Percentiles rank a stretch among this genome's conserved stretches.
phyloP scores from a whole-genome alignment of 2,329 filamentous ascomycete species.

The Exophiala alcalophila region DNA sequence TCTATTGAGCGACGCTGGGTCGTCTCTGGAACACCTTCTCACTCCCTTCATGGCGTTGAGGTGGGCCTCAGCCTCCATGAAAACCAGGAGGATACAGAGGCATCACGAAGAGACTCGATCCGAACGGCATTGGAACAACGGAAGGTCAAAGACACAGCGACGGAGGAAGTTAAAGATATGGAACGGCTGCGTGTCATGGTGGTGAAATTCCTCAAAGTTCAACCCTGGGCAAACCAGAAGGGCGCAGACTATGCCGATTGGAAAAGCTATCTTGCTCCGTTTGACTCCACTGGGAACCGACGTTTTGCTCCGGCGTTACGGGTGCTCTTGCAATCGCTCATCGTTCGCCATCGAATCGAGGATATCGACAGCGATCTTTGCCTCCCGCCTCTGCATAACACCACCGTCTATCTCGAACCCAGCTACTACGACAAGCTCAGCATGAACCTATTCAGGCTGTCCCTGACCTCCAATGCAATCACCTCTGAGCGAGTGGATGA shows the following conservation, averaged over 20 bases:
- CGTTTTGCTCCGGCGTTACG: slow-evolving; percentile 52
- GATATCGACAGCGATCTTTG: slow-evolving; percentile 64
- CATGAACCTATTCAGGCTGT: slow-evolving; percentile 79
- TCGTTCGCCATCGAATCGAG: slow-evolving; percentile 73
- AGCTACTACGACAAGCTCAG: slow-evolving; percentile 81
- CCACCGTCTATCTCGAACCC: slow-evolving; percentile 70
- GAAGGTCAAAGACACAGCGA: slow-evolving; percentile 40
- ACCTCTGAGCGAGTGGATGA: slow-evolving; percentile 79
- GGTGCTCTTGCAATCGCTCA: slow-evolving; percentile 70
- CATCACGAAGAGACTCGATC: slow-evolving; percentile 18
- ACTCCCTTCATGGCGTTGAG: slow-evolving; percentile 74
- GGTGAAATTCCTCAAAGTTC: slow-evolving; percentile 68
- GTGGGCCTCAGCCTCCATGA: slow-evolving; percentile 52
- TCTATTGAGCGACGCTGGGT: slow-evolving; percentile 75
- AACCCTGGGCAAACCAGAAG: slow-evolving; percentile 70
- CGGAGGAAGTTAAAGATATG: slow-evolving; percentile 61
- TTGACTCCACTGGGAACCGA: slow-evolving; percentile 55
- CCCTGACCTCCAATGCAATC: slow-evolving; percentile 80
- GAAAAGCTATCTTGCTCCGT: slow-evolving; percentile 67
- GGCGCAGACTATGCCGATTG: slow-evolving; percentile 64
- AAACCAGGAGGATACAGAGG: slow-evolving; percentile 24
- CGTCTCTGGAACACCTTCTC: slow-evolving; percentile 84
- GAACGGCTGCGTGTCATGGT: slow-evolving; percentile 65
- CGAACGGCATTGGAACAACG: slow-evolving; percentile 20
- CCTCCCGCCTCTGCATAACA: slow-evolving; percentile 71